phyloP scores from a whole-genome alignment of 176 grass and related monocot species.

The Oryza meyeriana region DNA sequence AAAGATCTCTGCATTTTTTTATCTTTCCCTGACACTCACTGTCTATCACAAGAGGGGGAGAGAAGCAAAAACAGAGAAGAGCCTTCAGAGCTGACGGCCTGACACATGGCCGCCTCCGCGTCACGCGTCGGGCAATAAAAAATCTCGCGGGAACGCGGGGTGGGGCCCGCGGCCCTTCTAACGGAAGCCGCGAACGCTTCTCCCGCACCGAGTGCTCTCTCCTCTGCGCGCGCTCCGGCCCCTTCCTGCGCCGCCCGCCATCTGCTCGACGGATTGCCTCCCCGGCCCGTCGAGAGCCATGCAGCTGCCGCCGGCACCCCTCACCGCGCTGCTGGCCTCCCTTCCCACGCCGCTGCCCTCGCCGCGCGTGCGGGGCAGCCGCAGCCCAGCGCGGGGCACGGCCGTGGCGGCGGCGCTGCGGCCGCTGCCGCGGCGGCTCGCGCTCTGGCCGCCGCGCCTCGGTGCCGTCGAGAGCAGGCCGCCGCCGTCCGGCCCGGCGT shows the following conservation, averaged over 20 bases:
- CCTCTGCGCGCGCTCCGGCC: background rate
- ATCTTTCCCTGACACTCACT: background rate
- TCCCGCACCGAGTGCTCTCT: background rate
- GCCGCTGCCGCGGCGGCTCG: constrained; percentile 27
- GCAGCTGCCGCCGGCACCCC: background rate
- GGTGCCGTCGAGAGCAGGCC: constrained; percentile 34
- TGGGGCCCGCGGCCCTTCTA: background rate
- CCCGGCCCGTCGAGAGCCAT: background rate
- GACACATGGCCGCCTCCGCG: background rate
- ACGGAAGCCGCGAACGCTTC: background rate
- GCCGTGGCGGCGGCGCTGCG: background rate
- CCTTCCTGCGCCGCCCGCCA: background rate
- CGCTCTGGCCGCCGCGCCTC: constrained; percentile 23
- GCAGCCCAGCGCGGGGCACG: background rate
- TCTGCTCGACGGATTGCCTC: constrained; percentile 42
- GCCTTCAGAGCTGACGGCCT: background rate
- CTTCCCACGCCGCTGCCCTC: background rate
- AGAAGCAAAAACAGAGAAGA: background rate
- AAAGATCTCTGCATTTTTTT: background rate
- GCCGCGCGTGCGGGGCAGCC: background rate
- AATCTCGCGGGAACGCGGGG: background rate
- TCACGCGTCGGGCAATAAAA: constrained; percentile 2
- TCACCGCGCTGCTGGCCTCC: background rate
- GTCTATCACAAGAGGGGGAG: background rate
- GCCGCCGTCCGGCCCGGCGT: background rate